These are phyloP conservation scores for Phaffia australis DNA, from an alignment of 768 basidiomycete species.

Conservation along the genomic window DNA sequence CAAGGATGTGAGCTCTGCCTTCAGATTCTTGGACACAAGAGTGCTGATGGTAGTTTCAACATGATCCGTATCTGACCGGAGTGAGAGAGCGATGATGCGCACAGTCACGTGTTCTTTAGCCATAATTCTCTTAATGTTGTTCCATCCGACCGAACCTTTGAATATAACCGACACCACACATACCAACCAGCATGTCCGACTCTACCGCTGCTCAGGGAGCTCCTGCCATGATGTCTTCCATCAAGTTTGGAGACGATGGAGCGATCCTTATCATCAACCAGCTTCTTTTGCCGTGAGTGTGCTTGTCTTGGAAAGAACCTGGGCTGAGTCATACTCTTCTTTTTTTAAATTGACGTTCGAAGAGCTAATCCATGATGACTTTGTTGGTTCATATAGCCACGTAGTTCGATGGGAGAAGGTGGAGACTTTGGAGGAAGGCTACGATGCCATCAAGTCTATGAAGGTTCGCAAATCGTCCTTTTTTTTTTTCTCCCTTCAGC, in stretches of 20 bases:
- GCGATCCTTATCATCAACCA: slow-evolving; percentile 82
- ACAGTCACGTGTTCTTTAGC: no score
- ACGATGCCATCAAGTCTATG: slow-evolving; percentile 93
- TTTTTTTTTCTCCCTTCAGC: neutral
- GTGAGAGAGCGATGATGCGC: no score
- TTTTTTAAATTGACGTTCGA: neutral
- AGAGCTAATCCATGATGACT: neutral
- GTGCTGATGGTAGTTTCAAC: no score
- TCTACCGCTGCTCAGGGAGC: neutral
- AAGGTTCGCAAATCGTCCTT: slow-evolving; percentile 46
- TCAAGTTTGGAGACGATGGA: slow-evolving; percentile 40
- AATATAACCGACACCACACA: no score
- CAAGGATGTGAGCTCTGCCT: no score
- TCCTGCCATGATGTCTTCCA: slow-evolving; percentile 39
- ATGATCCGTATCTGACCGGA: no score
- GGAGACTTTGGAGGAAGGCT: slow-evolving; percentile 65
- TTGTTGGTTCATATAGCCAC: slow-evolving; percentile 33
- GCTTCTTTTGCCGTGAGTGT: slow-evolving; percentile 56
- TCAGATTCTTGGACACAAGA: no score
- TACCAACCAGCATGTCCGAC: no score
- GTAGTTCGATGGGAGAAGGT: slow-evolving; percentile 42
- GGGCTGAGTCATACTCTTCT: no score
- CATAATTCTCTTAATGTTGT: no score
- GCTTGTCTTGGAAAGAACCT: no score
- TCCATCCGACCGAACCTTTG: no score